Conservation (phyloP, 179 eudicot species). For the Carnegiea gigantea region DNA sequence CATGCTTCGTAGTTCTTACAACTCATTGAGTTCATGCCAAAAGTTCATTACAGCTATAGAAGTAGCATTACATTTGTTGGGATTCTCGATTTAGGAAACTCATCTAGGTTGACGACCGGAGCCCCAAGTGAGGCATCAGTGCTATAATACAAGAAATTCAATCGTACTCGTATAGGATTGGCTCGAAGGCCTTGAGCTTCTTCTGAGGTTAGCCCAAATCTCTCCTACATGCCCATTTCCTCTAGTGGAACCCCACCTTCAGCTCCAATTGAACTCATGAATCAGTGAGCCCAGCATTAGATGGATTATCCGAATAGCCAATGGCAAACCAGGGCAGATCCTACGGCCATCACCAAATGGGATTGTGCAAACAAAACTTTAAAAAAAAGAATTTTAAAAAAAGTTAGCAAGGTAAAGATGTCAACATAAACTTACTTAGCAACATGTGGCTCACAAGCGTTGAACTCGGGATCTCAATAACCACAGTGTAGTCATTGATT, state of each 20-base stretch:
- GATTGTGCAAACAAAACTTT: conserved; percentile 1
- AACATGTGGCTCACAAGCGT: too few relatives aligned
- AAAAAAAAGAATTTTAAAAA: too few relatives aligned
- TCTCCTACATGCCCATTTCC: conserved; percentile 26
- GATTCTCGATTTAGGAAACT: neutral
- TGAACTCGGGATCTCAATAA: too few relatives aligned
- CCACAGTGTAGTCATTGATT: too few relatives aligned
- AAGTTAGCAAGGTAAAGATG: too few relatives aligned
- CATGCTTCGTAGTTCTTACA: neutral
- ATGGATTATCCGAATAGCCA: conserved; percentile 18
- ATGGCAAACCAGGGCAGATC: conserved; percentile 25
- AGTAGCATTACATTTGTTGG: neutral
- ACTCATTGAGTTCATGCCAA: neutral
- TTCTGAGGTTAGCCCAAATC: conserved; percentile 27
- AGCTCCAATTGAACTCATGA: conserved; percentile 26
- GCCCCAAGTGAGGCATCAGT: neutral
- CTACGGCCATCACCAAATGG: conserved; percentile 19
- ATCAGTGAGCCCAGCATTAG: conserved; percentile 22
- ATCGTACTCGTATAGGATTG: conserved; percentile 15
- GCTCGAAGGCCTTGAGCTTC: conserved; percentile 20
- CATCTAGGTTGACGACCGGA: neutral
- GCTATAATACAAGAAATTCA: neutral
- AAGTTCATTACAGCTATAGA: too few relatives aligned
- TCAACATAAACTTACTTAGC: too few relatives aligned
- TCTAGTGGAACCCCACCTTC: conserved; percentile 16